Evolutionary conservation across 352 stramenopile species (phyloP).

Genomic region (Phytopythium litorale): DNA sequence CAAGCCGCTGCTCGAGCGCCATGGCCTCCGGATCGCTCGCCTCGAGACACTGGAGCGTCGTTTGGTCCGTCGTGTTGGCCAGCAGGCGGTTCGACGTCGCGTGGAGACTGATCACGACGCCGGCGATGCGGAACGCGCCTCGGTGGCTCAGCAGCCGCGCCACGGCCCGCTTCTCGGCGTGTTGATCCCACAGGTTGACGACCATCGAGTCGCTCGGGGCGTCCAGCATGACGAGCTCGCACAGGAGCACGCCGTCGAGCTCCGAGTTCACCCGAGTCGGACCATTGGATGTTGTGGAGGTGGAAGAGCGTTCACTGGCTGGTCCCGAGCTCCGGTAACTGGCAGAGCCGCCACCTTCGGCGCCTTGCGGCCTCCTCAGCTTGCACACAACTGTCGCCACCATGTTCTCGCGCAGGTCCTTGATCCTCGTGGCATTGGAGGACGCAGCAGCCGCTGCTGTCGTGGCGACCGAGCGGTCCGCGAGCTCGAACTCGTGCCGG

Average conservation of each 20-base stretch:
- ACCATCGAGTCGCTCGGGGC: constrained; percentile 30
- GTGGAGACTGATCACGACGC: constrained; percentile 46
- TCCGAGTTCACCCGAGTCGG: constrained; percentile 12
- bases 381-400: constrained; percentile 44
- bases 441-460: not conserved
- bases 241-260: constrained; percentile 36
- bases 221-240: constrained; percentile 49
- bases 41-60: constrained; percentile 33
- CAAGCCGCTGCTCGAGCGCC: constrained; percentile 19
- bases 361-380: constrained; percentile 10
- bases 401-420: constrained; percentile 55
- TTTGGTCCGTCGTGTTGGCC: constrained; percentile 56
- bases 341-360: not conserved
- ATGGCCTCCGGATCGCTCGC: constrained; percentile 17
- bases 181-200: constrained; percentile 65
- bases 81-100: constrained; percentile 40
- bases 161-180: constrained; percentile 45
- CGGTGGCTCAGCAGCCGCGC: constrained; percentile 31
- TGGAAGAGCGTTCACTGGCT: not conserved
- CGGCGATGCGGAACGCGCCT: constrained; percentile 28
- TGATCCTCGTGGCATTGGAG: constrained; percentile 22
- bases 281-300: not conserved
- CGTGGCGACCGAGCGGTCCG: constrained; percentile 1
- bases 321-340: not conserved
- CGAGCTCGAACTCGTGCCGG: constrained; percentile 33